phyloP scores from a whole-genome alignment of 1,139 yeast genomes.

The Yamadazyma blattariae region DNA sequence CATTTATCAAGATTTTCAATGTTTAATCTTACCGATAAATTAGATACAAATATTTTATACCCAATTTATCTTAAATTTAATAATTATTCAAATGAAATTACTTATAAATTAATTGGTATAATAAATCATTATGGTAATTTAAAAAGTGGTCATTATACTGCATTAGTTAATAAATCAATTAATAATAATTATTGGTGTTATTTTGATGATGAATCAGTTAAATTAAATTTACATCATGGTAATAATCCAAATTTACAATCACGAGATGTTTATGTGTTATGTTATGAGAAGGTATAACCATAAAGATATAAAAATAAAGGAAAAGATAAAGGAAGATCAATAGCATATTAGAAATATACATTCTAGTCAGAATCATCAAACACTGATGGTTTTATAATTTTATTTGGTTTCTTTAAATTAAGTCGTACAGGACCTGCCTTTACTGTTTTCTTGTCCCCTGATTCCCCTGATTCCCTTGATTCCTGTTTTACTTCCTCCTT shows the following conservation, averaged over 20 bases:
- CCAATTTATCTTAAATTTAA: slow-evolving; percentile 49
- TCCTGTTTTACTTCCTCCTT: slow-evolving; percentile 1
- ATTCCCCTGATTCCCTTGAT: background rate
- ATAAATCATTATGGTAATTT: slow-evolving; percentile 71
- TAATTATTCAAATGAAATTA: slow-evolving; percentile 33
- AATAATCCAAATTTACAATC: slow-evolving; percentile 40
- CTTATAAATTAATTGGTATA: slow-evolving; percentile 57
- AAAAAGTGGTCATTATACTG: slow-evolving; percentile 73
- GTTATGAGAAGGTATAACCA: slow-evolving; percentile 53
- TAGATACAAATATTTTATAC: slow-evolving; percentile 51
- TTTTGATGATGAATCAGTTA: slow-evolving; percentile 69
- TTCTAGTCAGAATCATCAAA: slow-evolving; percentile 9
- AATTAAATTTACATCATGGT: slow-evolving; percentile 48
- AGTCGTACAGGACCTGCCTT: slow-evolving; percentile 8
- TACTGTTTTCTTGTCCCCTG: slow-evolving; percentile 1
- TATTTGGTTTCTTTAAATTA: slow-evolving; percentile 5
- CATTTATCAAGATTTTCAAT: slow-evolving; percentile 62
- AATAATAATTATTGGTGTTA: slow-evolving; percentile 54
- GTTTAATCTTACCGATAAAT: slow-evolving; percentile 54
- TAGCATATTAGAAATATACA: background rate
- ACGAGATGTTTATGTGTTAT: slow-evolving; percentile 69
- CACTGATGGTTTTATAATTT: slow-evolving; percentile 5
- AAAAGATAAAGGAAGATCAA: too few species aligned
- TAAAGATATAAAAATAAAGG: too few species aligned
- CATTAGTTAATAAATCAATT: slow-evolving; percentile 59